Conservation (phyloP, 2,329 filamentous ascomycete genomes). For the Epichloe sylvatica region DNA sequence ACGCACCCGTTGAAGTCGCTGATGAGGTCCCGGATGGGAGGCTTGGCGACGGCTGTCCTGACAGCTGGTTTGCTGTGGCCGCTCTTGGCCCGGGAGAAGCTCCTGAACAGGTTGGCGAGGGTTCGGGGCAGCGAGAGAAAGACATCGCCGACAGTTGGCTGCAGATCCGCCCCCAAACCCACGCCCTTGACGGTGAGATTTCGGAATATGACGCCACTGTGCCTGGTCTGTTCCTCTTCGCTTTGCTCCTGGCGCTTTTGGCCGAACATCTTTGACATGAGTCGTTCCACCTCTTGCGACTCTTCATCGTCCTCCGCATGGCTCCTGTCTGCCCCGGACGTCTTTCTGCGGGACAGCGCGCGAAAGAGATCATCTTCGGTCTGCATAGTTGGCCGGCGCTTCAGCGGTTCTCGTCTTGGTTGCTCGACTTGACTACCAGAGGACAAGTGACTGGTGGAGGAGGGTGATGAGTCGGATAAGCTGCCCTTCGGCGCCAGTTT, state of each 20-base stretch:
- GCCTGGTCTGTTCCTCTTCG: slow-evolving; percentile 55
- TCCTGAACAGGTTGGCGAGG: slow-evolving; percentile 35
- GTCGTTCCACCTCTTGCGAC: slow-evolving; percentile 38
- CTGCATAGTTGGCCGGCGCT: slow-evolving; percentile 13
- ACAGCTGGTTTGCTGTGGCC: slow-evolving; percentile 15
- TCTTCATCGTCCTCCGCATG: slow-evolving; percentile 27
- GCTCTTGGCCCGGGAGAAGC: slow-evolving; percentile 8
- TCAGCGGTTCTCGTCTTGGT: slow-evolving; percentile 6
- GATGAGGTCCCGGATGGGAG: slow-evolving; percentile 50
- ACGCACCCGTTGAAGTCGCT: slow-evolving; percentile 53
- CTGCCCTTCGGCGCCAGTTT: background rate
- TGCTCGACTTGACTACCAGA: background rate
- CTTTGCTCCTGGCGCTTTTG: slow-evolving; percentile 48
- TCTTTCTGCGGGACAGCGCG: slow-evolving; percentile 34
- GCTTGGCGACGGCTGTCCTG: slow-evolving; percentile 38
- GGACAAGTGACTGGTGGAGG: background rate
- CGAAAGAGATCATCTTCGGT: slow-evolving; percentile 40
- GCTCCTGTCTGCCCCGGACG: slow-evolving; percentile 16
- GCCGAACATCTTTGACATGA: slow-evolving; percentile 62
- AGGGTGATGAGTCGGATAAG: background rate
- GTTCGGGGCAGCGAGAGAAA: slow-evolving; percentile 36
- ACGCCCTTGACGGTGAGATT: slow-evolving; percentile 56
- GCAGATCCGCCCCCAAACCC: slow-evolving; percentile 46
- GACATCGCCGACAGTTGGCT: slow-evolving; percentile 48
- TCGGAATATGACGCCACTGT: slow-evolving; percentile 57